Conservation (phyloP, 176 grass and related monocot genomes). For the Cymbopogon citratus region DNA sequence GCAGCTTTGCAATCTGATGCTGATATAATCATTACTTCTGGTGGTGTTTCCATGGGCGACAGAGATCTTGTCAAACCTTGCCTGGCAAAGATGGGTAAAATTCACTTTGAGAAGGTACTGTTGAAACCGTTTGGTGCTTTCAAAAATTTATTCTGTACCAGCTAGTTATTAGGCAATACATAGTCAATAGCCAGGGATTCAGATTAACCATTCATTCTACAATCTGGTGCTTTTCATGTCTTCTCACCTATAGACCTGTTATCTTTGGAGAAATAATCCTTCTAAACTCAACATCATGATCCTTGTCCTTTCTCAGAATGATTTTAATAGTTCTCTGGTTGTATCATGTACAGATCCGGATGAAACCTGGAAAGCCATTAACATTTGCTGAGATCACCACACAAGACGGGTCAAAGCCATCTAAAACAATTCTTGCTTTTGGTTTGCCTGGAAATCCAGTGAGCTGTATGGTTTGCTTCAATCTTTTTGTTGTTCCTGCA, state of each 20-base stretch:
- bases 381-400: constrained; percentile 60
- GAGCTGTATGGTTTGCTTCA: constrained; percentile 92
- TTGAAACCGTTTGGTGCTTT: background rate
- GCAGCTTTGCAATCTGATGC: constrained; percentile 55
- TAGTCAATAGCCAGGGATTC: background rate
- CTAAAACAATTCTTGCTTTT: constrained; percentile 73
- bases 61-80: constrained; percentile 96
- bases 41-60: constrained; percentile 96
- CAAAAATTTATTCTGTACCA: background rate
- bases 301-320: constrained; percentile 10
- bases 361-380: constrained; percentile 96
- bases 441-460: constrained; percentile 99
- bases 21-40: constrained; percentile 86
- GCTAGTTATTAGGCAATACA: background rate
- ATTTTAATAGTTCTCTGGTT: constrained; percentile 8
- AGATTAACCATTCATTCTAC: background rate
- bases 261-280: background rate
- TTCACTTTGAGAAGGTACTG: constrained; percentile 90
- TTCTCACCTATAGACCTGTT: background rate
- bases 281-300: background rate
- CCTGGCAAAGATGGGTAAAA: constrained; percentile 63
- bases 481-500: constrained; percentile 82
- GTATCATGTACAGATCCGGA: constrained; percentile 45
- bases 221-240: background rate
- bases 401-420: constrained; percentile 38